A percentile compares a stretch with the other conserved stretches of the same genome.
Conservation (phyloP, 805 yeast species). For the Saccharomycopsis vini region DNA sequence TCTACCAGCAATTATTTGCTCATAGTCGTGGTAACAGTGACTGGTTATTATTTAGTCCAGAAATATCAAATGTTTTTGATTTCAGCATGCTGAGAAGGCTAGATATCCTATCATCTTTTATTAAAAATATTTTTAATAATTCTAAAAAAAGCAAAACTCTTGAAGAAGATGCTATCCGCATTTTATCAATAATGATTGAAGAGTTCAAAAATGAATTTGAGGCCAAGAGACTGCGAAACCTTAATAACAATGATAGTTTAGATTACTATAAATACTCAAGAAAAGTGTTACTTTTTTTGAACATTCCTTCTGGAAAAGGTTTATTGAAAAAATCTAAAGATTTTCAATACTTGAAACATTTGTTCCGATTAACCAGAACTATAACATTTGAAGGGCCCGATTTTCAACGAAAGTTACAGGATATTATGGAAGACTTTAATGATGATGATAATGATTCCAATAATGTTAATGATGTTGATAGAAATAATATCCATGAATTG, state of each 20-base stretch:
- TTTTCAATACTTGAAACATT: constrained; percentile 4
- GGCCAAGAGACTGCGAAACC: neutral
- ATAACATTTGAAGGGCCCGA: constrained; percentile 15
- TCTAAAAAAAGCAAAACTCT: neutral
- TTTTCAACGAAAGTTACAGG: constrained; percentile 1
- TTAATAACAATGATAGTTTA: neutral
- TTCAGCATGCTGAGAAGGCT: constrained; percentile 1
- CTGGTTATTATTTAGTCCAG: constrained; percentile 3
- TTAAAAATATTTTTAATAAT: neutral
- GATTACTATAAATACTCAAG: constrained; percentile 8
- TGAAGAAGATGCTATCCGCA: neutral
- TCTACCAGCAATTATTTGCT: constrained; percentile 3
- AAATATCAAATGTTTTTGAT: constrained; percentile 1
- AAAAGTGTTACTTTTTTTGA: constrained; percentile 5
- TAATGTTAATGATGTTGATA: neutral
- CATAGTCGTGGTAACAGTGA: constrained; percentile 1
- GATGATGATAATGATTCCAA: neutral
- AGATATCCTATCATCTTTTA: constrained; percentile 4
- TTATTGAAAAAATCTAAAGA: constrained; percentile 7
- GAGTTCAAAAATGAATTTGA: constrained; percentile 10
- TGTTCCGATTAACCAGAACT: constrained; percentile 3
- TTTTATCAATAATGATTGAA: constrained; percentile 3
- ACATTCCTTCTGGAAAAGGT: constrained; percentile 5
- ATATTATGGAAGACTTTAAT: neutral
- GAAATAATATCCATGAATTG: neutral